phyloP scores from a whole-genome alignment of 495 filamentous ascomycete species.

The Jackrogersella minutella region DNA sequence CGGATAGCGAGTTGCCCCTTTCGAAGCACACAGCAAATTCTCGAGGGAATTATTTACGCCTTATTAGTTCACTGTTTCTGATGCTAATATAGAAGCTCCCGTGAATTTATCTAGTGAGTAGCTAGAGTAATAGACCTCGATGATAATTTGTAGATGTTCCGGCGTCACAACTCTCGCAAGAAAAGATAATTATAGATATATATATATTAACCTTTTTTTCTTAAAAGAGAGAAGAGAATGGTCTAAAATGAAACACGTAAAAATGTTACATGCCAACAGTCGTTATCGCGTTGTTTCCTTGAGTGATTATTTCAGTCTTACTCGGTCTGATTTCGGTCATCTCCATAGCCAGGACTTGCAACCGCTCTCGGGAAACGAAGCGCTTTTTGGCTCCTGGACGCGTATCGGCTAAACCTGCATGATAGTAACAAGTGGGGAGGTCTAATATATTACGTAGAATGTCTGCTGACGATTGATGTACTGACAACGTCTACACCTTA shows the following conservation, averaged over 20 bases:
- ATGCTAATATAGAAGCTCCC: background rate
- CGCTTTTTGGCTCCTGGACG: background rate
- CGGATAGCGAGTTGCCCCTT: background rate
- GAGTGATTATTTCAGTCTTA: background rate
- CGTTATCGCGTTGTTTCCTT: background rate
- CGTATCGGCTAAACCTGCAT: background rate
- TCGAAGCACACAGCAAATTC: background rate
- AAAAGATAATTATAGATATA: background rate
- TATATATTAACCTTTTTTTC: too few relatives aligned
- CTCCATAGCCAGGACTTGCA: background rate
- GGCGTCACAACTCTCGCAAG: background rate
- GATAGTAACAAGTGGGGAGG: slow-evolving; percentile 9
- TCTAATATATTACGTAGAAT: too few relatives aligned
- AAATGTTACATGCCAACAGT: background rate
- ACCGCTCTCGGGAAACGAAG: background rate
- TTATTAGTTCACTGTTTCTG: background rate
- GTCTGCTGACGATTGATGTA: background rate
- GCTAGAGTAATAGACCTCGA: background rate
- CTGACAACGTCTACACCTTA: background rate
- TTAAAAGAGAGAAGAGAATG: too few relatives aligned
- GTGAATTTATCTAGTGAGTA: background rate
- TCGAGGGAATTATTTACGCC: background rate
- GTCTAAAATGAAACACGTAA: too few relatives aligned
- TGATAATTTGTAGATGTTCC: background rate
- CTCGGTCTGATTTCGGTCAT: background rate